These are phyloP conservation scores for Lichina pygmaea DNA, from an alignment of 495 filamentous ascomycete genomes.

Conservation along the genomic window DNA sequence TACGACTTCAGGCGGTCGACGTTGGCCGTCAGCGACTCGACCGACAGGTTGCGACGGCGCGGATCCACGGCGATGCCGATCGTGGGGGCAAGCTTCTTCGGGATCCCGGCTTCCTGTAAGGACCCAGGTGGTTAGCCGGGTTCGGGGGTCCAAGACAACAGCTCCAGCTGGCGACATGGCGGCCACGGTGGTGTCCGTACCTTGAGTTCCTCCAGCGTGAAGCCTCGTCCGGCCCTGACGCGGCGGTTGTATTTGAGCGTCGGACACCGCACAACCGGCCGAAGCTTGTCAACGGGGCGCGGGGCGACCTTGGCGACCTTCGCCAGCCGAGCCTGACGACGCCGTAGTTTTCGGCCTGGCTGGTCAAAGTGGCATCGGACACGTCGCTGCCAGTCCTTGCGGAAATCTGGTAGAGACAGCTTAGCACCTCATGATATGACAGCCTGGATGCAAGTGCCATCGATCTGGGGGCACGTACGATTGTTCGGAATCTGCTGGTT, in stretches of 20 bases:
- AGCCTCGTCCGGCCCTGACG: conserved; percentile 84
- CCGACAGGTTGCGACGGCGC: conserved; percentile 87
- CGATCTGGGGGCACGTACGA: conserved; percentile 30
- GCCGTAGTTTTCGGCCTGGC: conserved; percentile 82
- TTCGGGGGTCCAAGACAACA: too few species aligned
- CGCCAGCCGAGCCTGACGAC: conserved; percentile 63
- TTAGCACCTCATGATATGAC: conserved; percentile 4
- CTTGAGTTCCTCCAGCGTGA: conserved; percentile 93
- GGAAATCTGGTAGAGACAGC: conserved; percentile 44
- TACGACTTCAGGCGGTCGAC: conserved; percentile 91
- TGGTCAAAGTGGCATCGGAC: conserved; percentile 96
- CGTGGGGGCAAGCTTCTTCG: conserved; percentile 77
- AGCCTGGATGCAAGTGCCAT: background rate
- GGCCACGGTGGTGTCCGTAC: conserved; percentile 19
- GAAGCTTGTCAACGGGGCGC: conserved; percentile 87
- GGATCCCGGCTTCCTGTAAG: conserved; percentile 69
- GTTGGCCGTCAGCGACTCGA: conserved; percentile 77
- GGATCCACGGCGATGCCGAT: conserved; percentile 92
- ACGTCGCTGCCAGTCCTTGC: conserved; percentile 99
- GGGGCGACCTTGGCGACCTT: conserved; percentile 90
- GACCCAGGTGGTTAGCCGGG: too few species aligned
- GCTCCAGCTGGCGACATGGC: background rate
- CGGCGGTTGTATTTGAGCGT: conserved; percentile 96
- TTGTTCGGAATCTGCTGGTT: conserved; percentile 97
- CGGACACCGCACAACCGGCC: conserved; percentile 86